Percentiles rank a stretch among this genome's conserved stretches.
phyloP scores from a whole-genome alignment of 331 rosid species.

The Malus hybrid region DNA sequence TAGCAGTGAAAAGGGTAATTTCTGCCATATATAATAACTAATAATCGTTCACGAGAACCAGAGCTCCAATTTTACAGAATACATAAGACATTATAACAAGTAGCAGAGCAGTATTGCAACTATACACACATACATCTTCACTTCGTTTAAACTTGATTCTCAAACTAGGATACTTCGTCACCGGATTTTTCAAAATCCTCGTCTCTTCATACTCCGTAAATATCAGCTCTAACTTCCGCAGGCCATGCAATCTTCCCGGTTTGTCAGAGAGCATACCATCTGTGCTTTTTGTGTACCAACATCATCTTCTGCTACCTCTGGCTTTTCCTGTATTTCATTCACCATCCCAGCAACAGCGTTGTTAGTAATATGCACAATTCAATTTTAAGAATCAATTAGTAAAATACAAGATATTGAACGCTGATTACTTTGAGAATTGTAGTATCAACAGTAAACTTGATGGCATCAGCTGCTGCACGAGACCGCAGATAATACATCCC shows the following conservation, averaged over 20 bases:
- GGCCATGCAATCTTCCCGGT: constrained; percentile 82
- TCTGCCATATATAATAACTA: too few species aligned
- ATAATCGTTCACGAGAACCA: too few species aligned
- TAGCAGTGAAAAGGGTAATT: too few species aligned
- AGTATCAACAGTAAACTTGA: constrained; percentile 89
- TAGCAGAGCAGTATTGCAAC: too few species aligned
- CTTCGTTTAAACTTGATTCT: too few species aligned
- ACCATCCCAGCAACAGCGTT: background rate
- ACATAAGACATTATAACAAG: too few species aligned
- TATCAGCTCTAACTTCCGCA: constrained; percentile 58
- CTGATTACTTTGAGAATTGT: constrained; percentile 45
- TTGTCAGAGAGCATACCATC: constrained; percentile 92
- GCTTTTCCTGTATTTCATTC: constrained; percentile 44
- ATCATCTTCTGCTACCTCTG: constrained; percentile 25
- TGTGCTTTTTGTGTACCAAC: constrained; percentile 66
- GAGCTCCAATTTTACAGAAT: too few species aligned
- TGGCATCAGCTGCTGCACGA: constrained; percentile 89
- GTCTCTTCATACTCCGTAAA: background rate
- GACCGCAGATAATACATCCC: constrained; percentile 96
- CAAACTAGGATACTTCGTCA: background rate
- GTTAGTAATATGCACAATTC: background rate
- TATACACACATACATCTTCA: background rate
- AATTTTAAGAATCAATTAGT: too few species aligned
- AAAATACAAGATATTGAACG: background rate
- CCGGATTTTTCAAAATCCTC: background rate